phyloP scores from a whole-genome alignment of 805 yeast genomes.

The Candida sanyiensis region DNA sequence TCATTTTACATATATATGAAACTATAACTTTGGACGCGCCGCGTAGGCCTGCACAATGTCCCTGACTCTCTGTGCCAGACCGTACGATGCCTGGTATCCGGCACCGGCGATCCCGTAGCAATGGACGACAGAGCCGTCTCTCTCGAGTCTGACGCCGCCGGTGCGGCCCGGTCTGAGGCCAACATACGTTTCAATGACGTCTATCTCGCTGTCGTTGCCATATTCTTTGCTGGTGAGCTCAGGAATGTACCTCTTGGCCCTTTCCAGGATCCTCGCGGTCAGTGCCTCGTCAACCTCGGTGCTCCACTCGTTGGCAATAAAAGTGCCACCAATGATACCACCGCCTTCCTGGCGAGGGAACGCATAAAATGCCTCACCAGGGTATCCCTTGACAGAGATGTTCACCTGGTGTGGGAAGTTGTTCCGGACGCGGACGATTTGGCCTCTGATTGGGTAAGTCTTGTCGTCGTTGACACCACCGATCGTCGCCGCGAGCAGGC shows the following conservation, averaged over 20 bases:
- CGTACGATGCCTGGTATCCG: conserved; percentile 71
- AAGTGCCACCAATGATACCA: conserved; percentile 55
- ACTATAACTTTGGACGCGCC: too few species aligned
- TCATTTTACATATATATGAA: too few species aligned
- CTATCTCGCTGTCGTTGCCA: conserved; percentile 34
- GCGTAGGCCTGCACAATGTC: conserved; percentile 28
- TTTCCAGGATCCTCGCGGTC: conserved; percentile 37
- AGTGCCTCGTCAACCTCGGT: conserved; percentile 37
- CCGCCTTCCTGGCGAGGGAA: conserved; percentile 78
- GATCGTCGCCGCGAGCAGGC: conserved; percentile 41
- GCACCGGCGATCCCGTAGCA: conserved; percentile 72
- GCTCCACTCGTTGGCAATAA: conserved; percentile 28
- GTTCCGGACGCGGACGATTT: conserved; percentile 38
- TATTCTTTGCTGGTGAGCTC: conserved; percentile 29
- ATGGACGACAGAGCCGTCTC: conserved; percentile 43
- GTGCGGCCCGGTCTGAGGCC: conserved; percentile 65
- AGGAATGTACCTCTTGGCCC: conserved; percentile 24
- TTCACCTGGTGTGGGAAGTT: conserved; percentile 25
- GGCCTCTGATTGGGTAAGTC: conserved; percentile 54
- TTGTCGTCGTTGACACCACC: conserved; percentile 41
- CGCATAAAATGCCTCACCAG: conserved; percentile 46
- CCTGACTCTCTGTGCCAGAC: conserved; percentile 47
- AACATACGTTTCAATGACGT: conserved; percentile 45
- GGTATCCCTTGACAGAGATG: conserved; percentile 30
- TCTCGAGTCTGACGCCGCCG: conserved; percentile 52